A percentile compares a stretch with the other conserved stretches of the same genome.
Conservation (phyloP, 257 asterid genomes). For the Parsonsia alboflavescens region DNA sequence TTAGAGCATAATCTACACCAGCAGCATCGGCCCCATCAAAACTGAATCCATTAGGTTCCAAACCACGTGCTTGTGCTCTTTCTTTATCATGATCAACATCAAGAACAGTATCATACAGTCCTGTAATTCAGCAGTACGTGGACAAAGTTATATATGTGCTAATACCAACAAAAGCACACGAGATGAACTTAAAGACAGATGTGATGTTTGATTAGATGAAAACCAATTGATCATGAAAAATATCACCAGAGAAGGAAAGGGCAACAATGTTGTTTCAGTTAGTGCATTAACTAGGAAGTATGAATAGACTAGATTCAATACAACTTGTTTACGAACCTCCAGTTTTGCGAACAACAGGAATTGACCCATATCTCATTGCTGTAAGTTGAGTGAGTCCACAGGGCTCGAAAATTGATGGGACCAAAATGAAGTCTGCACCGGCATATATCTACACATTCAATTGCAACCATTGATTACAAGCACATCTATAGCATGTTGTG, state of each 20-base stretch:
- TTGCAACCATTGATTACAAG: background rate
- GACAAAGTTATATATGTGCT: background rate
- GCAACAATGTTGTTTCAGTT: background rate
- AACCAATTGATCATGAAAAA: background rate
- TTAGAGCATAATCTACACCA: constrained; percentile 94
- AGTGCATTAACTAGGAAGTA: background rate
- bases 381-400: constrained; percentile 99
- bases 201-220: background rate
- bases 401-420: constrained; percentile 97
- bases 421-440: constrained; percentile 91
- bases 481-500: background rate
- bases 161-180: background rate
- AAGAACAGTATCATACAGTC: constrained; percentile 90
- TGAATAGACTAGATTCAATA: background rate
- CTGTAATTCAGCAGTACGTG: constrained; percentile 32
- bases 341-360: constrained; percentile 96
- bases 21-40: constrained; percentile 95
- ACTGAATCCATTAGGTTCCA: constrained; percentile 89
- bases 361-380: constrained; percentile 96
- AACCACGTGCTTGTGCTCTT: constrained; percentile 70
- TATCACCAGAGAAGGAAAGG: background rate
- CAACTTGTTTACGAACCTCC: constrained; percentile 53
- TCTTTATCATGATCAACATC: constrained; percentile 89
- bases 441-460: constrained; percentile 73
- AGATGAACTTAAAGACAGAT: background rate